These are phyloP conservation scores for Neospora caninum DNA, from an alignment of 169 alveolate genomes.

Conservation along the genomic window DNA sequence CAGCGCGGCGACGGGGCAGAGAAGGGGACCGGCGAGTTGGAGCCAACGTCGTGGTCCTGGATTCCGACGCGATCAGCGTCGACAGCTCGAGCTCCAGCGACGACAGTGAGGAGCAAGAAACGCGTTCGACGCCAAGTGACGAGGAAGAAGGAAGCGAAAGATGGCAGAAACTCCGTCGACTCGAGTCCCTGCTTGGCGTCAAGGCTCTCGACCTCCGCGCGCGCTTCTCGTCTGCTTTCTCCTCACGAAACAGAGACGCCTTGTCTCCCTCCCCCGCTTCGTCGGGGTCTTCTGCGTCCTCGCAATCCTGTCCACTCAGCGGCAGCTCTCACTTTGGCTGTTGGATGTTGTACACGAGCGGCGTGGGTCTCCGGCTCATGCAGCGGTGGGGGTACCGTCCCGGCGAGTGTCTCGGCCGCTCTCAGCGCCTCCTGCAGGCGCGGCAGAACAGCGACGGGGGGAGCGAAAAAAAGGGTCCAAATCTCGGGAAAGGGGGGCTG, in stretches of 20 bases:
- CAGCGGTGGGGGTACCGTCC: conserved; percentile 33
- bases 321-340: conserved; percentile 48
- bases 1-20: not conserved
- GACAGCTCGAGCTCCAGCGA: not conserved
- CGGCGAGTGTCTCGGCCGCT: conserved; percentile 41
- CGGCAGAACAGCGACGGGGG: conserved; percentile 20
- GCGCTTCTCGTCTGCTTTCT: not conserved
- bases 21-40: not conserved
- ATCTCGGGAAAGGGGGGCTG: not conserved
- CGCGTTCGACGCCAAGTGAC: not conserved
- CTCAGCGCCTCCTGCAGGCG: not conserved
- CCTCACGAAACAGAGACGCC: not conserved
- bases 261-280: not conserved
- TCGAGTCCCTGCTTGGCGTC: not conserved
- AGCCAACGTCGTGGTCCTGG: not conserved
- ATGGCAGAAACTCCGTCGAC: not conserved
- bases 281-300: not conserved
- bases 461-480: not conserved
- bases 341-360: conserved; percentile 50
- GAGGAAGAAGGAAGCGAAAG: conserved; percentile 5
- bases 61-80: not conserved
- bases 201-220: conserved; percentile 1
- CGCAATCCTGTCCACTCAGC: conserved; percentile 42
- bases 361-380: conserved; percentile 45
- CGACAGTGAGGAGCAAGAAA: not conserved